Conservation (phyloP, 768 basidiomycete genomes). For the Xerocomellus amylosporus region DNA sequence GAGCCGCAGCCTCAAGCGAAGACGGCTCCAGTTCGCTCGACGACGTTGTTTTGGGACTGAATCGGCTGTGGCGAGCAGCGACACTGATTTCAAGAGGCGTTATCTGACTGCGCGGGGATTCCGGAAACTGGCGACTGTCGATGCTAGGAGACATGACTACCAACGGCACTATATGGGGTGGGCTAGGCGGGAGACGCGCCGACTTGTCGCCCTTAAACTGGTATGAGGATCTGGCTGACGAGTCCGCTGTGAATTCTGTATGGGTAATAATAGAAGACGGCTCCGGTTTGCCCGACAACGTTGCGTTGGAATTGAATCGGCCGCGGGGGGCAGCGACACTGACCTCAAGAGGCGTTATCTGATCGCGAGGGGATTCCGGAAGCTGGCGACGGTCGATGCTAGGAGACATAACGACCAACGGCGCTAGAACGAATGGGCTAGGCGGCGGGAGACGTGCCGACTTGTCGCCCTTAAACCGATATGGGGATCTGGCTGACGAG, state of each 20-base stretch:
- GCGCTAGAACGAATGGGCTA: neutral
- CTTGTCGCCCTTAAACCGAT: neutral
- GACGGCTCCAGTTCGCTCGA: neutral
- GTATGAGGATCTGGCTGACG: neutral
- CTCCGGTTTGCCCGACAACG: neutral
- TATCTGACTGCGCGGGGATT: neutral
- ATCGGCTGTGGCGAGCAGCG: neutral
- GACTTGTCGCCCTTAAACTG: neutral
- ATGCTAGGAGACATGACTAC: slow-evolving; percentile 1
- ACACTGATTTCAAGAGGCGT: neutral
- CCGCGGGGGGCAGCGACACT: neutral
- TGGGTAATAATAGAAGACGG: neutral
- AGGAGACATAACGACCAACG: slow-evolving; percentile 6
- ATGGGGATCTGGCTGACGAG: neutral
- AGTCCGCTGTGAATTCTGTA: neutral
- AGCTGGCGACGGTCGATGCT: neutral
- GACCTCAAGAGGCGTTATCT: neutral
- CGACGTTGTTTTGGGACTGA: neutral
- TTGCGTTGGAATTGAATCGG: neutral
- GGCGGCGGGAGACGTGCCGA: neutral
- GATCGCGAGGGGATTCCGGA: neutral
- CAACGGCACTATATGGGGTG: neutral
- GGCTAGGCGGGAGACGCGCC: neutral
- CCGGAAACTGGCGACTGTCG: neutral
- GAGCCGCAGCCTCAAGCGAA: neutral